Evolutionary conservation across 2,329 filamentous ascomycete species (phyloP).

Genomic region (Diaporthe sp.): DNA sequence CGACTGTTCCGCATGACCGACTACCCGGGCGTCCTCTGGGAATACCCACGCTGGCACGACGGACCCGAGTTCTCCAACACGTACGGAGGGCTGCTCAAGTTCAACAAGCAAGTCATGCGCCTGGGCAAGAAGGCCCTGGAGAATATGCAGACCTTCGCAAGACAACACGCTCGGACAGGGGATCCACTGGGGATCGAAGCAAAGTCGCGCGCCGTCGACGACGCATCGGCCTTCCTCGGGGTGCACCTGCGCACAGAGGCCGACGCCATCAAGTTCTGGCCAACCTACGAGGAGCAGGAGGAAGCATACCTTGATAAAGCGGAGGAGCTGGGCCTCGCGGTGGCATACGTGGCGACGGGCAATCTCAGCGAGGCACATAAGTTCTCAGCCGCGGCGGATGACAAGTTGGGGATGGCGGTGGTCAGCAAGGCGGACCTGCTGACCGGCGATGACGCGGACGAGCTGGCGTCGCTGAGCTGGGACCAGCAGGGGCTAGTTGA

Average conservation of each 20-base stretch:
- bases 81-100: slow-evolving; percentile 57
- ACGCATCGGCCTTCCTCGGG: slow-evolving; percentile 52
- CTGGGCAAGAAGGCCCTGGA: slow-evolving; percentile 55
- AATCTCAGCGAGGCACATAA: slow-evolving; percentile 58
- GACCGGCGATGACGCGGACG: slow-evolving; percentile 44
- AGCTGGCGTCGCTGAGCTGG: slow-evolving; percentile 57
- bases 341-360: slow-evolving; percentile 62
- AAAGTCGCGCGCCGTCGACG: background rate
- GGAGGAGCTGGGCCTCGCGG: slow-evolving; percentile 46
- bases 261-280: slow-evolving; percentile 62
- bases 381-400: slow-evolving; percentile 52
- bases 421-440: slow-evolving; percentile 56
- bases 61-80: slow-evolving; percentile 61
- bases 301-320: slow-evolving; percentile 56
- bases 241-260: slow-evolving; percentile 62
- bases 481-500: slow-evolving; percentile 61
- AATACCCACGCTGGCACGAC: slow-evolving; percentile 62
- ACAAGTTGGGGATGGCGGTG: slow-evolving; percentile 52
- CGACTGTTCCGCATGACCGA: slow-evolving; percentile 55
- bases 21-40: slow-evolving; percentile 59
- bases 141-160: slow-evolving; percentile 53
- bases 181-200: slow-evolving; percentile 1
- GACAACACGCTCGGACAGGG: slow-evolving; percentile 11
- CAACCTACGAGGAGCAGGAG: slow-evolving; percentile 58
- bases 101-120: slow-evolving; percentile 57